phyloP scores from a whole-genome alignment of 2,329 filamentous ascomycete species.

The Paracorniculantispora psalliotae region DNA sequence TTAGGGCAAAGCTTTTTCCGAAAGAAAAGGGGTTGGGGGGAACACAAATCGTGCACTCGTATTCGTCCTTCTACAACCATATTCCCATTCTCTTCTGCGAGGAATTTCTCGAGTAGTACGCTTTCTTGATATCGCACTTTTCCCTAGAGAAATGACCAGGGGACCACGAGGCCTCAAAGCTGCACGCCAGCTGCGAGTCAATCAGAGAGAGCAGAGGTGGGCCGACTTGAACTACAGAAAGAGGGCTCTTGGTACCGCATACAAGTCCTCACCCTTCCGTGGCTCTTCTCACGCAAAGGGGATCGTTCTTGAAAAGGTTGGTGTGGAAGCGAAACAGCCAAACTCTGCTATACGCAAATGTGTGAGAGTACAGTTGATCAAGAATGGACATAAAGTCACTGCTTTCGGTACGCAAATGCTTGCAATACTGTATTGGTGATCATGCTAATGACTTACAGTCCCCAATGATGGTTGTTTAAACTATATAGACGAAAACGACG shows the following conservation, averaged over 20 bases:
- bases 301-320: slow-evolving; percentile 99
- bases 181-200: slow-evolving; percentile 96
- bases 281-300: slow-evolving; percentile 99
- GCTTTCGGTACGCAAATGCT: slow-evolving; percentile 99
- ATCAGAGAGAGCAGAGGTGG: slow-evolving; percentile 97
- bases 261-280: slow-evolving; percentile 99
- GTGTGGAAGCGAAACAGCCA: slow-evolving; percentile 99
- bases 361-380: slow-evolving; percentile 99
- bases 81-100: too few species aligned
- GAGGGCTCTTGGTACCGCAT: slow-evolving; percentile 96
- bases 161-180: slow-evolving; percentile 99
- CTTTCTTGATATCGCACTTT: too few species aligned
- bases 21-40: too few species aligned
- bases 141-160: too few species aligned
- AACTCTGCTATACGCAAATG: slow-evolving; percentile 99
- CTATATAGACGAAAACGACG: slow-evolving; percentile 99
- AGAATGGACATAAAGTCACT: slow-evolving; percentile 99
- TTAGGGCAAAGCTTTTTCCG: too few species aligned
- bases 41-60: too few species aligned
- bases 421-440: slow-evolving; percentile 13
- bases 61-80: too few species aligned
- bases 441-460: slow-evolving; percentile 51
- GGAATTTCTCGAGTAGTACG: too few species aligned
- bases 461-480: slow-evolving; percentile 99
- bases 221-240: slow-evolving; percentile 99